Evolutionary conservation across 768 basidiomycete genomes (phyloP).

Genomic region (Thelephora aurantiotincta): DNA sequence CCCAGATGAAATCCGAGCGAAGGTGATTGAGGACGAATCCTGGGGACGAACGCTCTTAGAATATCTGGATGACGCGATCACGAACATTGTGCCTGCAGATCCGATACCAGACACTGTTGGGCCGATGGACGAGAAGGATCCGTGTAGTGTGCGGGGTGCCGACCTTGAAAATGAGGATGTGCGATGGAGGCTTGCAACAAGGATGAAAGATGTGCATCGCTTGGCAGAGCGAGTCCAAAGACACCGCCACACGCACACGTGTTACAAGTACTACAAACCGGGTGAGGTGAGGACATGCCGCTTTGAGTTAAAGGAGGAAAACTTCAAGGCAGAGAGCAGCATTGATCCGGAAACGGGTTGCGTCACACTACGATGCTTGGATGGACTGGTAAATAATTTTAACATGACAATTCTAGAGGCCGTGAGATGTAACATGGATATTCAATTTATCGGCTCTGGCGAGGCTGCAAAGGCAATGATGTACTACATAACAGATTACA

Average conservation of each 20-base stretch:
- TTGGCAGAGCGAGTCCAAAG: too few relatives aligned
- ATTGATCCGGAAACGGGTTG: conserved; percentile 21
- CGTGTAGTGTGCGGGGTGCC: too few relatives aligned
- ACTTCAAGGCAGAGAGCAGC: neutral
- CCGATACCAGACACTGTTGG: too few relatives aligned
- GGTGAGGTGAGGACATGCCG: conserved; percentile 14
- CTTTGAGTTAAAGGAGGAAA: conserved; percentile 14
- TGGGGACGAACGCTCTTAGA: too few relatives aligned
- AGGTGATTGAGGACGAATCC: too few relatives aligned
- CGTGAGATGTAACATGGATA: conserved; percentile 31
- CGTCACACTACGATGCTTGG: conserved; percentile 17
- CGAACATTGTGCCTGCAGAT: too few relatives aligned
- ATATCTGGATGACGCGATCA: too few relatives aligned
- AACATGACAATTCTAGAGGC: conserved; percentile 11
- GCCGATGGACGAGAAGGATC: too few relatives aligned
- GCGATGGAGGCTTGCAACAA: too few relatives aligned
- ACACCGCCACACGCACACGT: too few relatives aligned
- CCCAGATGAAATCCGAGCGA: conserved; percentile 5
- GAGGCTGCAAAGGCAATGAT: conserved; percentile 24
- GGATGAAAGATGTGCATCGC: too few relatives aligned
- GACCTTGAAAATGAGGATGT: too few relatives aligned
- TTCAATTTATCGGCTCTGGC: conserved; percentile 30
- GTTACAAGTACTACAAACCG: conserved; percentile 1
- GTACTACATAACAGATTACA: conserved; percentile 36
- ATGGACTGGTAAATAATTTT: conserved; percentile 30